Evolutionary conservation across 2,329 filamentous ascomycete species (phyloP).

Genomic region (Colletotrichum lini): DNA sequence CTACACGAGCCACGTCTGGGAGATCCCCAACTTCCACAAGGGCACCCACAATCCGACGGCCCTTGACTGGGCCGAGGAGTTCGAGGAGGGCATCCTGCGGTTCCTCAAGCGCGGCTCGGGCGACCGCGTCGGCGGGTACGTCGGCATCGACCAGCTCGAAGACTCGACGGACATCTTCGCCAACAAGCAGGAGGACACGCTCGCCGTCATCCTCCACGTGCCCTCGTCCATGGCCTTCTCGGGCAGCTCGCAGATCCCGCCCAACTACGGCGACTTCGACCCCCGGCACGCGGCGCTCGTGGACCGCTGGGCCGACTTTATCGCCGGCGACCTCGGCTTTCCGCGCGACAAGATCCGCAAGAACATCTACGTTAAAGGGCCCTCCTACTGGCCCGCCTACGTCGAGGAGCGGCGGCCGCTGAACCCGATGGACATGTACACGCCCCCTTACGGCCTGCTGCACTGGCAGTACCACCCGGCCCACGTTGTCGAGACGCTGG

Average conservation of each 20-base stretch:
- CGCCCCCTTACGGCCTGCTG: constrained; percentile 13
- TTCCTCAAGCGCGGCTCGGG: constrained; percentile 11
- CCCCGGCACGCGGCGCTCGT: neutral
- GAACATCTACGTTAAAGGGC: constrained; percentile 1
- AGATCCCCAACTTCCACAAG: constrained; percentile 29
- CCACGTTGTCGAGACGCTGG: constrained; percentile 4
- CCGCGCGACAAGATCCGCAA: constrained; percentile 3
- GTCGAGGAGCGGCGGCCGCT: neutral
- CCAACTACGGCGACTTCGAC: constrained; percentile 9
- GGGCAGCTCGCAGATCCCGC: neutral
- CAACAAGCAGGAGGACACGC: neutral
- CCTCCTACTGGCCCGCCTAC: constrained; percentile 9
- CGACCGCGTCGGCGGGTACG: neutral
- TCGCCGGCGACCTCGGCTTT: constrained; percentile 5
- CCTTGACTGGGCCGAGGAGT: constrained; percentile 9
- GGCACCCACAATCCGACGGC: neutral
- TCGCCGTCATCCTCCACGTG: constrained; percentile 4
- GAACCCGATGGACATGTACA: constrained; percentile 1
- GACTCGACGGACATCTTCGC: constrained; percentile 3
- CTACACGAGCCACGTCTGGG: constrained; percentile 37
- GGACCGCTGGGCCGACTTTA: neutral
- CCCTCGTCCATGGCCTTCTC: neutral
- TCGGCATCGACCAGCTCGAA: constrained; percentile 7
- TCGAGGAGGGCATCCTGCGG: constrained; percentile 6
- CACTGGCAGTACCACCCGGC: constrained; percentile 27